Evolutionary conservation across 352 stramenopile species (phyloP).

Genomic region (Phytophthora pseudosyringae): DNA sequence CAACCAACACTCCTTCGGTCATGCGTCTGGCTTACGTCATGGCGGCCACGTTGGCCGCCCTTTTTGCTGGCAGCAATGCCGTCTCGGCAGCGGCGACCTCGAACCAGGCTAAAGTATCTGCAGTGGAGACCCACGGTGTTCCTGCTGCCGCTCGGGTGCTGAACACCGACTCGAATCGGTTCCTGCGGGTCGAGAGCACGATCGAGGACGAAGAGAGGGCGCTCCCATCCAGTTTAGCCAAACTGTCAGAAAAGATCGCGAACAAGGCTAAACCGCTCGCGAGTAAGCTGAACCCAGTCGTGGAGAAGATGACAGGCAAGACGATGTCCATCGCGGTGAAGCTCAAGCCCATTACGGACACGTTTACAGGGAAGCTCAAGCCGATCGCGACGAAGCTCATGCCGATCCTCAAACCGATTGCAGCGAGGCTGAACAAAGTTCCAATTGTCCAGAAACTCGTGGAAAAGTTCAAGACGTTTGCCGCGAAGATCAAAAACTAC

Average conservation of each 20-base stretch:
- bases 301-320: constrained; percentile 21
- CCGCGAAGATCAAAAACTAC: constrained; percentile 22
- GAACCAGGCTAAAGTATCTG: neutral
- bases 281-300: constrained; percentile 11
- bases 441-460: constrained; percentile 11
- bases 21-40: constrained; percentile 25
- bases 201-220: constrained; percentile 17
- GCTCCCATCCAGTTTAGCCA: constrained; percentile 5
- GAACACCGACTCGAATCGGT: neutral
- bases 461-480: constrained; percentile 17
- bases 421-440: constrained; percentile 14
- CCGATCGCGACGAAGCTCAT: constrained; percentile 23
- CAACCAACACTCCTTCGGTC: neutral
- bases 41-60: constrained; percentile 5
- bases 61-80: constrained; percentile 7
- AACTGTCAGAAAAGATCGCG: constrained; percentile 19
- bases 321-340: constrained; percentile 17
- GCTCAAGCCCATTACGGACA: constrained; percentile 22
- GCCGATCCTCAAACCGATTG: constrained; percentile 26
- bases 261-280: constrained; percentile 11
- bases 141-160: neutral
- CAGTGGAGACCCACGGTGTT: neutral
- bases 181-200: constrained; percentile 5
- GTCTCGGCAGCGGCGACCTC: neutral
- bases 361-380: constrained; percentile 28